Conservation (phyloP, 257 asterid genomes). For the Nicotiana otophora region DNA sequence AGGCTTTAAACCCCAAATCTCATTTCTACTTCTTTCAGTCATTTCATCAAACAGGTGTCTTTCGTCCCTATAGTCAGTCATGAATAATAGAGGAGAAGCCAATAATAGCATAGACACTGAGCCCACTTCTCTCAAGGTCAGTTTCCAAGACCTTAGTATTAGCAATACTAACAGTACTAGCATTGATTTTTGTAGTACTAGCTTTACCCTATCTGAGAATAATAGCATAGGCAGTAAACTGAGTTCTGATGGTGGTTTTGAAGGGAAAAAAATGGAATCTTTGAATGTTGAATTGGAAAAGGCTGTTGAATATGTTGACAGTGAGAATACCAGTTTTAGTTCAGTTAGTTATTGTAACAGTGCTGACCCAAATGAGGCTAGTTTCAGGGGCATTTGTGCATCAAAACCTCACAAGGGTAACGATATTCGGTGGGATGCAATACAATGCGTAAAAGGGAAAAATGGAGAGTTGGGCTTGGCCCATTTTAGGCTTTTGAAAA, state of each 20-base stretch:
- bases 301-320: slow-evolving; percentile 25
- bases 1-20: slow-evolving; percentile 22
- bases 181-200: slow-evolving; percentile 38
- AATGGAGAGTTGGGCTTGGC: slow-evolving; percentile 71
- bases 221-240: slow-evolving; percentile 25
- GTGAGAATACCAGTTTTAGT: slow-evolving; percentile 38
- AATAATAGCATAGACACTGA: slow-evolving; percentile 22
- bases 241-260: slow-evolving; percentile 28
- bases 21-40: slow-evolving; percentile 24
- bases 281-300: slow-evolving; percentile 18
- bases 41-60: slow-evolving; percentile 39
- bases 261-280: slow-evolving; percentile 30
- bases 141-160: slow-evolving; percentile 43
- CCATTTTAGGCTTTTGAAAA: slow-evolving; percentile 73
- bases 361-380: slow-evolving; percentile 40
- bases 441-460: slow-evolving; percentile 38
- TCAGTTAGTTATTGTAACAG: slow-evolving; percentile 26
- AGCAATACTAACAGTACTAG: slow-evolving; percentile 52
- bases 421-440: slow-evolving; percentile 75
- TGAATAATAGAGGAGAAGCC: slow-evolving; percentile 27
- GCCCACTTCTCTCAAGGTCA: slow-evolving; percentile 29
- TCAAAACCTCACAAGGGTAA: slow-evolving; percentile 87
- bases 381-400: slow-evolving; percentile 43
- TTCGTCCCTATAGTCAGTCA: slow-evolving; percentile 16
- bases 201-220: slow-evolving; percentile 41